Conservation (phyloP, 306 rosid species). For the Nissolia schottii region DNA sequence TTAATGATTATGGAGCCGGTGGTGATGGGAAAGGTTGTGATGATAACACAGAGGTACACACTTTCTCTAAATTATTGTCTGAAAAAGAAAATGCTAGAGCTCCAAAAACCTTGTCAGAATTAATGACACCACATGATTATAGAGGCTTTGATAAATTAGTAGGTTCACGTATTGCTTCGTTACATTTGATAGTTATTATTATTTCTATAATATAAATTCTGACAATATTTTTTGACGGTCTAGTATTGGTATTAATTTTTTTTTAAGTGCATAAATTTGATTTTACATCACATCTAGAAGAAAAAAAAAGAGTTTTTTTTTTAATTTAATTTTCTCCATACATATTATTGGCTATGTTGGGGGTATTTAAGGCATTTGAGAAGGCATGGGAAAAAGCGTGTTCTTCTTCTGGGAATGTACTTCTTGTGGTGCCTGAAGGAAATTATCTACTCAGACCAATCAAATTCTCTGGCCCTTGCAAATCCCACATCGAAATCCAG, state of each 20-base stretch:
- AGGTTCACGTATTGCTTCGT: no score
- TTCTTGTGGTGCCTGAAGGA: constrained; percentile 37
- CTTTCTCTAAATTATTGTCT: no score
- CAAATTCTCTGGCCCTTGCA: constrained; percentile 72
- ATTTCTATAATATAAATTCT: no score
- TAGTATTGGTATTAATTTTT: no score
- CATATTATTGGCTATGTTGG: neutral
- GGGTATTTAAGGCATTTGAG: constrained; percentile 49
- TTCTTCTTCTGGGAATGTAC: constrained; percentile 29
- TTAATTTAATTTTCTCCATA: no score
- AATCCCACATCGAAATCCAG: constrained; percentile 45
- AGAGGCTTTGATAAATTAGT: no score
- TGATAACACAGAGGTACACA: constrained; percentile 54
- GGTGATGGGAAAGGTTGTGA: constrained; percentile 47
- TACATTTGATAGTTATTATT: no score
- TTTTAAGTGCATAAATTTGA: neutral
- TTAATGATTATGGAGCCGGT: constrained; percentile 55
- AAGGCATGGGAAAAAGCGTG: constrained; percentile 72
- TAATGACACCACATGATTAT: no score
- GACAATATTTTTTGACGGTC: no score
- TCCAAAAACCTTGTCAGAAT: no score
- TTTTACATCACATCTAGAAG: neutral
- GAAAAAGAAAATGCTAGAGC: no score
- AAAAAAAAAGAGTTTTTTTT: neutral
- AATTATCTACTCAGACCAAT: constrained; percentile 61